These are phyloP conservation scores for Russula emetica DNA, from an alignment of 768 basidiomycete genomes.

Conservation along the genomic window DNA sequence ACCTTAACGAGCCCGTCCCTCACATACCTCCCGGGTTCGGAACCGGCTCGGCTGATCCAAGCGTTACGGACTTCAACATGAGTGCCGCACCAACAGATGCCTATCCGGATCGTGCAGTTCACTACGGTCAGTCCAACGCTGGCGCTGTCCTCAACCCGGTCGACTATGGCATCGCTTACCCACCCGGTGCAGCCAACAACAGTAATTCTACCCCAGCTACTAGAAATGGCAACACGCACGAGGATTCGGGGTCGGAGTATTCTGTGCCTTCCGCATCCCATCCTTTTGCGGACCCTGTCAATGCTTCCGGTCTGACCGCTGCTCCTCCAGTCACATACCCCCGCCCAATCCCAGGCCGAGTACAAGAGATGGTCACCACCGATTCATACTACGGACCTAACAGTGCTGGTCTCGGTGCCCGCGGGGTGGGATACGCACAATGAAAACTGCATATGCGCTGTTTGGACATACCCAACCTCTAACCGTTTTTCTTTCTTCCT, in stretches of 20 bases:
- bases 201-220: neutral
- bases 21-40: slow-evolving; percentile 4
- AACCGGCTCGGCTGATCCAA: slow-evolving; percentile 1
- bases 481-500: neutral
- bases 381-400: slow-evolving; percentile 25
- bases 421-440: slow-evolving; percentile 2
- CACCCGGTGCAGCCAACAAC: neutral
- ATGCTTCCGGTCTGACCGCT: neutral
- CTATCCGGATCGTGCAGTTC: slow-evolving; percentile 25
- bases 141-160: slow-evolving; percentile 2
- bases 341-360: neutral
- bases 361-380: neutral
- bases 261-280: slow-evolving; percentile 1
- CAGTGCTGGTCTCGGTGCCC: slow-evolving; percentile 6
- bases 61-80: slow-evolving; percentile 7
- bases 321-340: slow-evolving; percentile 8
- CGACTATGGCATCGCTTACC: slow-evolving; percentile 24
- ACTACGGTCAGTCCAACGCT: slow-evolving; percentile 15
- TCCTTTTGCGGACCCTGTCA: slow-evolving; percentile 23
- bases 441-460: neutral
- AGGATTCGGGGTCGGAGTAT: neutral
- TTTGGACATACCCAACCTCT: neutral
- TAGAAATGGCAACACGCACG: neutral
- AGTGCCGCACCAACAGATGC: slow-evolving; percentile 6
- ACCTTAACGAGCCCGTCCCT: neutral